Base-by-base conservation (phyloP, 1,139 yeast genomes). In the Scheffersomyces quercinus region DNA sequence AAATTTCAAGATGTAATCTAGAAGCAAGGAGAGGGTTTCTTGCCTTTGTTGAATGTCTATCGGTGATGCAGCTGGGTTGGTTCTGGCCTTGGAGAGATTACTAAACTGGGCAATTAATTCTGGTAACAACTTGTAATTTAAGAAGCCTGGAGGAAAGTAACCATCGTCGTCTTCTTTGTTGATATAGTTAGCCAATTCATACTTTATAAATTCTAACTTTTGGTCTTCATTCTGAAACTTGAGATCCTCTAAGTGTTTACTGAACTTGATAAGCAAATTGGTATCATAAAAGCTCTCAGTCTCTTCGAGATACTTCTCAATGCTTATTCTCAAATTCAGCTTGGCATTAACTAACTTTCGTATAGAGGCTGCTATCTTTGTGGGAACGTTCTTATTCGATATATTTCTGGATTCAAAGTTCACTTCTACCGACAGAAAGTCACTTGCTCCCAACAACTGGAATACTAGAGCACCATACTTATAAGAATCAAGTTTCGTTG, bases 61-160 rank as follows among this genome's bases (percentile, higher is more conserved):
- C 1, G 68, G 62, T 0, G 69, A 60, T 4, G 66, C 49, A 30
- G 56, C 55, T 3, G 59, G 53, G 0, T 60, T 48, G 7, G 65
- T 60, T 31, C 55, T 61, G 12, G 52, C 50, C 24, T 57, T 59
- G n/a, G 61, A 50, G 20, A 68, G 50, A 26, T 53, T 56, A 28
- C 59, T 59, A 48, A 58, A 73, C 44, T 73, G 78, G 8, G 43
- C 37, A 10, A 77, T 68, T 28, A 88, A 62, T 53, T 84, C 88
- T 0, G 96, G 95, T 30, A 89, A 62, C n/a, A 88, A 67, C 51
- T 79, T 79, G 48, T 77, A 67, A 41, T 83, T 83, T 41, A 86
- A 67, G 48, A 82, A 82, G 1, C 85, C 87, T 0, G 78, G 75
- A 1, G 95, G 88, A 43, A 68, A 72, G 28, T 52, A 42, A 29